phyloP scores from a whole-genome alignment of 192 early-diverging fungal species.

The Rhizophagus sp. region DNA sequence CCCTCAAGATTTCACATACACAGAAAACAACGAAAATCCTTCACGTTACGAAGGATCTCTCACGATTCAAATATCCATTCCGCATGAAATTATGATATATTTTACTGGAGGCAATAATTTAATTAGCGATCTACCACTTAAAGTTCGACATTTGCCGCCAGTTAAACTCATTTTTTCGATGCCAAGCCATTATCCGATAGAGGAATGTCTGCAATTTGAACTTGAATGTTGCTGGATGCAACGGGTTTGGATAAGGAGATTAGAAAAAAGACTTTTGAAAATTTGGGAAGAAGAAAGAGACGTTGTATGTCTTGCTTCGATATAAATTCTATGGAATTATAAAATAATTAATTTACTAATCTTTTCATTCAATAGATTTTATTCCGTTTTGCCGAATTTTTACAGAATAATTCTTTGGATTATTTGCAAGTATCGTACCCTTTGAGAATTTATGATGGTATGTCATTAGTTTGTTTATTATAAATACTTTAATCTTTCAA shows the following conservation, averaged over 20 bases:
- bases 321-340: neutral
- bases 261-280: slow-evolving; percentile 17
- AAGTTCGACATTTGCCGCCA: slow-evolving; percentile 32
- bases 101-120: neutral
- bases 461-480: neutral
- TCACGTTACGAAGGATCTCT: slow-evolving; percentile 26
- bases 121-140: slow-evolving; percentile 3
- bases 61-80: slow-evolving; percentile 8
- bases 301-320: slow-evolving; percentile 24
- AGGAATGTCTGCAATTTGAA: slow-evolving; percentile 13
- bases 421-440: slow-evolving; percentile 16
- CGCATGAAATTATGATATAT: slow-evolving; percentile 15
- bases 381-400: slow-evolving; percentile 23
- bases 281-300: slow-evolving; percentile 34
- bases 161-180: slow-evolving; percentile 32
- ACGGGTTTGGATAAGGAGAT: slow-evolving; percentile 1
- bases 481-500: neutral
- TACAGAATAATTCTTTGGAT: slow-evolving; percentile 20
- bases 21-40: neutral
- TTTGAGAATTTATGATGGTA: slow-evolving; percentile 25
- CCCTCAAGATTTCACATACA: slow-evolving; percentile 34
- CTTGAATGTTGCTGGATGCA: slow-evolving; percentile 33
- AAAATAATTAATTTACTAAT: neutral
- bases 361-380: slow-evolving; percentile 9
- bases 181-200: slow-evolving; percentile 29